Evolutionary conservation across 78 protist species (phyloP).

Genomic region (Dictyostelium firmibasis): DNA sequence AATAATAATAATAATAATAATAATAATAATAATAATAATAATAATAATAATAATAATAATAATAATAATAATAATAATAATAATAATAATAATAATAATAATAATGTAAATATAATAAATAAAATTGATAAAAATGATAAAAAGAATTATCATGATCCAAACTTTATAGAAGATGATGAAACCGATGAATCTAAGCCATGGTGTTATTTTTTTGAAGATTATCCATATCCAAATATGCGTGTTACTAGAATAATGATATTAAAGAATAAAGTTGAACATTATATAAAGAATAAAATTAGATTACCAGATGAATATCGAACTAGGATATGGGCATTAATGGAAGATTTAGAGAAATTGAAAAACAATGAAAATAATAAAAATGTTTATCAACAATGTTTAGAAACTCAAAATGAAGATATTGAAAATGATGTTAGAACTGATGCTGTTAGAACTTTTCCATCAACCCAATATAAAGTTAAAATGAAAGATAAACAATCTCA

Average conservation of each 20-base stretch:
- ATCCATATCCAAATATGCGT: constrained; percentile 27
- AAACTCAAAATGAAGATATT: constrained; percentile 19
- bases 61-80: no score
- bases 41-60: no score
- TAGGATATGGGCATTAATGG: constrained; percentile 26
- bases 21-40: no score
- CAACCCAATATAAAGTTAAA: constrained; percentile 30
- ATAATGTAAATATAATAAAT: background rate
- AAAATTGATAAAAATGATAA: background rate
- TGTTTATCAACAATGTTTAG: background rate
- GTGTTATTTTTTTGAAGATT: constrained; percentile 16
- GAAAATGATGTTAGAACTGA: constrained; percentile 60
- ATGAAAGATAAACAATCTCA: constrained; percentile 31
- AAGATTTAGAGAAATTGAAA: constrained; percentile 26
- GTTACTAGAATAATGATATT: constrained; percentile 33
- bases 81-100: background rate
- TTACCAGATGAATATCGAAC: constrained; percentile 41
- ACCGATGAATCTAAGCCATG: background rate
- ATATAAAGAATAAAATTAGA: constrained; percentile 25
- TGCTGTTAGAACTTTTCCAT: constrained; percentile 56
- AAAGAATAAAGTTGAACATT: constrained; percentile 45
- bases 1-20: no score
- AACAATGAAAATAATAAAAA: background rate
- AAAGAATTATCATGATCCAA: background rate
- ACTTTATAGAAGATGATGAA: background rate